Evolutionary conservation across 2,329 filamentous ascomycete species (phyloP), one percentile per base, ranked within the genome.

Genomic region (Talaromyces amestolkiae): DNA sequence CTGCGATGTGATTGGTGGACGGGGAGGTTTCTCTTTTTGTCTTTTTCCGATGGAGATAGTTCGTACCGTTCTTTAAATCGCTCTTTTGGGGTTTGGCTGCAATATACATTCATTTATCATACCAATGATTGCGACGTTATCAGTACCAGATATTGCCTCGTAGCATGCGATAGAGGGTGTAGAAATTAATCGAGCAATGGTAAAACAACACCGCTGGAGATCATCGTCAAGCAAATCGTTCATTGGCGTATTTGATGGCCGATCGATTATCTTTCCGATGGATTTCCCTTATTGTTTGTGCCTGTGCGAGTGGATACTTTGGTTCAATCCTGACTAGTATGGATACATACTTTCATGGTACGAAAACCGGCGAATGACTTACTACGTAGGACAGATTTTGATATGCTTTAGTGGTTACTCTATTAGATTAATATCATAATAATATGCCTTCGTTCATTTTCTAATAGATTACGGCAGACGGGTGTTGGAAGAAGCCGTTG

Each of bases 121-220:
- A 51, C 24, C 11, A 31, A 10, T 31, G 17, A 10, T 53, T 33
- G n/a, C 33, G 49, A n/a, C n/a, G 24, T 17, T 31, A 17, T 17
- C 13, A 2, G 49, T 33, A 49, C 6, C 10, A 47, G 2, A 47
- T 15, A 39, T 39, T 39, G 10, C 22, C 19, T 33, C n/a, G 19
- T 54, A 33, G 31, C 35, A 54, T 54, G 49, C 10, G 47, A 3
- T 53, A n/a, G 3, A 15, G 17, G 27, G 6, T 7, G 17, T 22
- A 13, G 13, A 11, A 17, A 35, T 35, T 6, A 35, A 54, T 22
- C 11, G 17, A 54, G 3, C 51, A 56, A 37, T 19, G 8, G 11
- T 8, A 37, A 53, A 45, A 33, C 22, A 61, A 24, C 43, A 61
- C 59, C 59, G 59, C 59, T 51, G 33, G 59, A 53, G 59, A 61